Base-by-base conservation (phyloP, 345 rosid species). In the Salix dunnii region DNA sequence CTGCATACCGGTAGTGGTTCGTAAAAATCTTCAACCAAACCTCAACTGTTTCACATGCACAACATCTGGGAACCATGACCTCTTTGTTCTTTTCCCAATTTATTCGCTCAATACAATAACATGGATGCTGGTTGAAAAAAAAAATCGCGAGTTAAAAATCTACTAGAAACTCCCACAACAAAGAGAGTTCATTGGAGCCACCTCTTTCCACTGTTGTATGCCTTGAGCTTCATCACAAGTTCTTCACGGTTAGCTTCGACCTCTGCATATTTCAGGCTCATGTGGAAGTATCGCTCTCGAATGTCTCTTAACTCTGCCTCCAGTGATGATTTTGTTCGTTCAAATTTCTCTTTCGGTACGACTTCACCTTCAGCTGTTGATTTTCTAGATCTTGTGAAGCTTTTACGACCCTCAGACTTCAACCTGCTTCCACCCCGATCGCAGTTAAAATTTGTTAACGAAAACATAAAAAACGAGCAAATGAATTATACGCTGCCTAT, bases 231-330 rank as follows among this genome's bases (percentile, higher is more conserved):
- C 91, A 86, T 87, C 69, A 88, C 89, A 48, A 88, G 90, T 68
- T 87, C 88, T 78, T 90, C 90, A 10, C 90, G 87, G 61, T 88
- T 85, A 69, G 76, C 81, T 82, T 87, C 91, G 20, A 87, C 90
- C 75, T 88, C 88, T 18, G 90, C 91, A 67, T 87, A 90, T 71
- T 86, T 87, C 71, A 90, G 90, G 81, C 94, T 90, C 91, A 88
- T 84, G 46, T 81, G 74, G 60, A 85, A 80, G 71, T 90, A 88
- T 2, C 90, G 83, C 70, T 90, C 88, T 0, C 79, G 89, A n/a
- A 88, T 77, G 62, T 90, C 91, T 71, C 16, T 86, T 33, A 88
- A 68, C 80, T 90, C 91, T 27, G 85, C 40, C 86, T 90, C 90
- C 20, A 87, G 75, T 17, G 83, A 78, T 49, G 91, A 86, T 74